These are phyloP conservation scores for Cladosporium halotolerans DNA, from an alignment of 2,329 filamentous ascomycete genomes.

Conservation along the genomic window DNA sequence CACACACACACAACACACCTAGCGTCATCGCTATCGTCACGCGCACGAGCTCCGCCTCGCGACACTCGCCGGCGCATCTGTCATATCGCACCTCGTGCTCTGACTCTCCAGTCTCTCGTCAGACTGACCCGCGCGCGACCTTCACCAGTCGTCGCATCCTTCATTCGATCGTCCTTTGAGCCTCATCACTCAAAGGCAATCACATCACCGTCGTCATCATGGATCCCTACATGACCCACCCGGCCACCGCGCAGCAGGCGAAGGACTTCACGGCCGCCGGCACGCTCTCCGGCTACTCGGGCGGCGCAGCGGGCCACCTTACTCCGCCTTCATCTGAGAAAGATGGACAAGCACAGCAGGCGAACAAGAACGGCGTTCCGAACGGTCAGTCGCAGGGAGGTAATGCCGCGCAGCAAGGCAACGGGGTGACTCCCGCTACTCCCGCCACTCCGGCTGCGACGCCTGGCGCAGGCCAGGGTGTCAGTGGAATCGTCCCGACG, in stretches of 20 bases:
- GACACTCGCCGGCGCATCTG: conserved; percentile 2
- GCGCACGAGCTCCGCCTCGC: background rate
- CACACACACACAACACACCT: background rate
- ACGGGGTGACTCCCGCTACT: conserved; percentile 62
- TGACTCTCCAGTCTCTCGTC: conserved; percentile 3
- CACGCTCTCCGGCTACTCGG: conserved; percentile 78
- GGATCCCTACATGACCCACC: conserved; percentile 81
- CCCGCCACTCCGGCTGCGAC: conserved; percentile 88
- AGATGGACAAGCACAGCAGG: conserved; percentile 50
- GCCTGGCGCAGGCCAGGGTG: conserved; percentile 72
- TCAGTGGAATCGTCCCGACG: conserved; percentile 85
- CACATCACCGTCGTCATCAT: conserved; percentile 47
- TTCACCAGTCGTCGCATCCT: conserved; percentile 3
- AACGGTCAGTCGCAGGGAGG: conserved; percentile 48
- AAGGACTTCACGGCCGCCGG: conserved; percentile 91
- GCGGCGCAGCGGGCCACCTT: conserved; percentile 67
- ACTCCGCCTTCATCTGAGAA: conserved; percentile 72
- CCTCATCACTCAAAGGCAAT: conserved; percentile 6
- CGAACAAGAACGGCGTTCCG: conserved; percentile 44
- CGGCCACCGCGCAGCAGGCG: conserved; percentile 83
- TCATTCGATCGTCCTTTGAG: conserved; percentile 10
- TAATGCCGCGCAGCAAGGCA: conserved; percentile 51
- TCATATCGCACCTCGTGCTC: conserved; percentile 3
- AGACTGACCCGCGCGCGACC: conserved; percentile 4
- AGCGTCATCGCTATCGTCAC: background rate